A percentile compares a stretch with the other conserved stretches of the same genome.
Evolutionary conservation across 345 rosid genomes (phyloP).

Genomic region (Adansonia digitata): DNA sequence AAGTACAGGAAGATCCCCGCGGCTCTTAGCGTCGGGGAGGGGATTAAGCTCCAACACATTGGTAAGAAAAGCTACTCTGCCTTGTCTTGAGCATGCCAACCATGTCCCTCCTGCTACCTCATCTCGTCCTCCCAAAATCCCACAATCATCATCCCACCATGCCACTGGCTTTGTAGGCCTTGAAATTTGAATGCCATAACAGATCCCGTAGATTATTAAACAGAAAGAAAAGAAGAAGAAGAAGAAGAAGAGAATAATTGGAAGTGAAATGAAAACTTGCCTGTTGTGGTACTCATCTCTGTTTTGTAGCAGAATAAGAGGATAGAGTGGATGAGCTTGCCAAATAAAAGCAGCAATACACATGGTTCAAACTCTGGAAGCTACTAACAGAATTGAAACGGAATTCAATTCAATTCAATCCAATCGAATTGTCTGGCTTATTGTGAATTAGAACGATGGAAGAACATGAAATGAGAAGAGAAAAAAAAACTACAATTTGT

Average conservation of each 20-base stretch:
- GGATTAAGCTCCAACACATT: conserved; percentile 62
- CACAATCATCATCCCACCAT: conserved; percentile 57
- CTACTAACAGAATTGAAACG: not conserved
- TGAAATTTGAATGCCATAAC: conserved; percentile 20
- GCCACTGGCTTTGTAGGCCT: conserved; percentile 57
- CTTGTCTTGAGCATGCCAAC: conserved; percentile 58
- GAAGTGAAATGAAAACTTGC: conserved; percentile 19
- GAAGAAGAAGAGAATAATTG: not conserved
- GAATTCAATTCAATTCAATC: not conserved
- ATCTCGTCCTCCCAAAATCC: conserved; percentile 57
- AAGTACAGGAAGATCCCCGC: conserved; percentile 62
- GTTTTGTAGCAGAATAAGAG: conserved; percentile 57
- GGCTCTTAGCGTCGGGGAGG: conserved; percentile 44
- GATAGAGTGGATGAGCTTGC: conserved; percentile 58
- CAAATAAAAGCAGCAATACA: conserved; percentile 61
- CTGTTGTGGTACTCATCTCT: conserved; percentile 68
- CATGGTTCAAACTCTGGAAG: conserved; percentile 24
- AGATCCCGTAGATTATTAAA: not conserved
- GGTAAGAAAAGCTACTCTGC: conserved; percentile 58
- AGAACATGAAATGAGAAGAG: not conserved
- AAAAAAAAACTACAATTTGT: not conserved
- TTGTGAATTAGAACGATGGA: not conserved
- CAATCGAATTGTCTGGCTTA: not conserved
- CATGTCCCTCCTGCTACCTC: conserved; percentile 65
- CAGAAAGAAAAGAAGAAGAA: too few relatives aligned